Percentiles rank a stretch among this genome's conserved stretches.
These are phyloP conservation scores for Ophiostoma himal-ulmi DNA, from an alignment of 2,329 filamentous ascomycete species.

Conservation along the genomic window DNA sequence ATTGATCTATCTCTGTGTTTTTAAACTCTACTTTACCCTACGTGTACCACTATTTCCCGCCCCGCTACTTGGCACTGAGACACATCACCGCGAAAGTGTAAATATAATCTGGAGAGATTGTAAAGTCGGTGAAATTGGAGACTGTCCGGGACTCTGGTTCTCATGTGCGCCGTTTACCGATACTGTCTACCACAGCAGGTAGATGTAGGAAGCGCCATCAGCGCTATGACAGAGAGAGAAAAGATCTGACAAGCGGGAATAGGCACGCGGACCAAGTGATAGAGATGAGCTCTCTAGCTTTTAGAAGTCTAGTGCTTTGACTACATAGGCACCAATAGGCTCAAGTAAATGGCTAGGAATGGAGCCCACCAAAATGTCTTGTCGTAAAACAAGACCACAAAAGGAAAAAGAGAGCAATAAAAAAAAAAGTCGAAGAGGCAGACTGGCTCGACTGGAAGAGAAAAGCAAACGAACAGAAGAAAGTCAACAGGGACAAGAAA, in stretches of 20 bases:
- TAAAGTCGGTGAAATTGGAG: neutral
- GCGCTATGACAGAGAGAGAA: conserved; percentile 4
- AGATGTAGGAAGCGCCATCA: neutral
- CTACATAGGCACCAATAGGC: neutral
- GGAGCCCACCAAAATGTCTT: conserved; percentile 1
- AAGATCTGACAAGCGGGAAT: conserved; percentile 1
- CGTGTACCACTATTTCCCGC: neutral
- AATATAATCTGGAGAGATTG: neutral
- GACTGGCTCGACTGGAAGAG: neutral
- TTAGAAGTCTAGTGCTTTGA: neutral
- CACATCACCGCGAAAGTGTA: conserved; percentile 2
- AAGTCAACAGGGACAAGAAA: neutral
- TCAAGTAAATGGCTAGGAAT: neutral
- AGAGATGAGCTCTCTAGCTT: neutral
- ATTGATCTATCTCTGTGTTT: neutral
- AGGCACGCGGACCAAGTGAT: neutral
- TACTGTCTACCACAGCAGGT: too few species aligned
- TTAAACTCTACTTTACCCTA: neutral
- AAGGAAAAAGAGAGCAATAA: neutral
- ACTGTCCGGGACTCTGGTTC: neutral
- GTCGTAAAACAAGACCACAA: conserved; percentile 3
- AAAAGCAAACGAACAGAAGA: neutral
- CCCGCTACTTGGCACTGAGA: neutral
- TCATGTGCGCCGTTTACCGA: too few species aligned
- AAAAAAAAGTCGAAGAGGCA: neutral